These are phyloP conservation scores for Dactylellina parvicollis DNA, from an alignment of 2,329 filamentous ascomycete species.

Conservation along the genomic window DNA sequence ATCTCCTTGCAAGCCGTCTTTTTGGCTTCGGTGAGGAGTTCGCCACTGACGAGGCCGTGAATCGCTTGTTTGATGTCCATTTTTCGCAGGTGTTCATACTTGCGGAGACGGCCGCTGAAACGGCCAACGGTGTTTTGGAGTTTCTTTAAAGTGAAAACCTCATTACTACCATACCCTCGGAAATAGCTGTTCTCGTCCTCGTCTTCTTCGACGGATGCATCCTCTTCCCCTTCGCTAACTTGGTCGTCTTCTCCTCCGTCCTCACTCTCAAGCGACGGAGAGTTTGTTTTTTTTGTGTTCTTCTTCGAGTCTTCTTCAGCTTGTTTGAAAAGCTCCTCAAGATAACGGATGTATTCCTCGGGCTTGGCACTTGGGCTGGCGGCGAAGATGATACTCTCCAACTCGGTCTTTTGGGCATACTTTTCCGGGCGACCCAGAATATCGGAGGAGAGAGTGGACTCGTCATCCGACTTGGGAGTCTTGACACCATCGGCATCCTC, in stretches of 20 bases:
- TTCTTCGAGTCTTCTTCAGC: slow-evolving; percentile 29
- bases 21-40: slow-evolving; percentile 52
- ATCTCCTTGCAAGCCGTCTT: slow-evolving; percentile 51
- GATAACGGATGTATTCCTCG: slow-evolving; percentile 31
- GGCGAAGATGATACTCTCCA: slow-evolving; percentile 44
- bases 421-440: slow-evolving; percentile 36
- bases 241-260: background rate
- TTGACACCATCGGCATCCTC: slow-evolving; percentile 42
- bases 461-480: slow-evolving; percentile 48
- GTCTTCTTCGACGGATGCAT: background rate
- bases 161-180: background rate
- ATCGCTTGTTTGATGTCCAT: slow-evolving; percentile 48
- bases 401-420: slow-evolving; percentile 36
- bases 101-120: slow-evolving; percentile 35
- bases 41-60: slow-evolving; percentile 42
- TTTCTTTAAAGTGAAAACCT: slow-evolving; percentile 18
- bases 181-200: slow-evolving; percentile 22
- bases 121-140: slow-evolving; percentile 41
- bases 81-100: background rate
- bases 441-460: slow-evolving; percentile 15
- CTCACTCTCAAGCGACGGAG: background rate
- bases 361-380: slow-evolving; percentile 41
- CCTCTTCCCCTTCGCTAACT: background rate
- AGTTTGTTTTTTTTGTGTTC: background rate
- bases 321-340: slow-evolving; percentile 27